These are phyloP conservation scores for Pugionium dolabratum DNA, from an alignment of 345 rosid species.

Conservation along the genomic window DNA sequence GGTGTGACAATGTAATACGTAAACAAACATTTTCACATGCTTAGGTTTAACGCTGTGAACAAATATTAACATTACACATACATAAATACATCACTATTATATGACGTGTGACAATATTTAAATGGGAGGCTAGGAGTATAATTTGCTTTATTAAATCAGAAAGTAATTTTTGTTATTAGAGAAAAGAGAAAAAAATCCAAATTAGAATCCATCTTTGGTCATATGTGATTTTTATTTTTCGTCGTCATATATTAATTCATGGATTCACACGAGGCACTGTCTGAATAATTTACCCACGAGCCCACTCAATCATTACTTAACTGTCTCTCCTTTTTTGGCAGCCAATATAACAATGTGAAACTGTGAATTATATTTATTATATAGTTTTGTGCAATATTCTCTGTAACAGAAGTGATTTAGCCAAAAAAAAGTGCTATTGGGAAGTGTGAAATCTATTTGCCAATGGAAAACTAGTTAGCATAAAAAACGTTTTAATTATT, in stretches of 20 bases:
- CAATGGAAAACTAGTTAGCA: not conserved
- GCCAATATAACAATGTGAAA: not conserved
- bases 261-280: conserved; percentile 14
- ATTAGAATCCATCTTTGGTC: conserved; percentile 4
- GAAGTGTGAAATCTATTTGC: not conserved
- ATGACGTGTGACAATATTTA: conserved; percentile 16
- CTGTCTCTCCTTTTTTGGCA: not conserved
- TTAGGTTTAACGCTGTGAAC: not conserved
- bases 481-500: not conserved
- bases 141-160: not conserved
- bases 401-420: too few relatives aligned
- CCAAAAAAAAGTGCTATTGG: too few relatives aligned
- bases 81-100: conserved; percentile 13
- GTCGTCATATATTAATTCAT: not conserved
- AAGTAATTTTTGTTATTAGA: not conserved
- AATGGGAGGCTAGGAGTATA: conserved; percentile 12
- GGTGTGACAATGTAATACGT: conserved; percentile 21
- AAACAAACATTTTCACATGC: conserved; percentile 34
- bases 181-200: not conserved
- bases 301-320: conserved; percentile 30
- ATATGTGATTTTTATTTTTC: not conserved
- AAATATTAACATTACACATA: not conserved
- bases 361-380: too few relatives aligned
- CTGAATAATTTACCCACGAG: conserved; percentile 27
- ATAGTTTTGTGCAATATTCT: not conserved